Evolutionary conservation across 768 basidiomycete genomes (phyloP), one percentile per base, ranked within the genome.

Genomic region (Psilocybe cubensis): DNA sequence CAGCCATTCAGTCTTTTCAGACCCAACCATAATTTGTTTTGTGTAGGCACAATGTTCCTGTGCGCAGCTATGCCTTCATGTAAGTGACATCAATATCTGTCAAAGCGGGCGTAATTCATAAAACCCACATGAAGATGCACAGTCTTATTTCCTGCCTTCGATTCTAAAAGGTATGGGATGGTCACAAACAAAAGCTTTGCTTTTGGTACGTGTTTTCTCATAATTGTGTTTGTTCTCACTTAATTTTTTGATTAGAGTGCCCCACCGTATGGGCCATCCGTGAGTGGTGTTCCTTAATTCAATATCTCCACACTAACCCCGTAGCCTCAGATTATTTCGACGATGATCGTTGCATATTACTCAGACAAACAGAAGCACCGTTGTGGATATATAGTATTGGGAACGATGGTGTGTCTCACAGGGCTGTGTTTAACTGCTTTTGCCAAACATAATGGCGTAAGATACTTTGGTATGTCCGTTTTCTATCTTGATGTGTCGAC

Each of bases 121-220:
- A 35, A 49, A 31, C 56, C 52, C 12, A 52, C 23, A 18, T 35
- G 27, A 53, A 78, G 76, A 74, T 62, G 74, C 76, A 7, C 72
- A 76, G 58, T 74, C 76, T 20, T 80, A 78, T 66, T 83, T 81
- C 64, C 71, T 79, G 50, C 74, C 79, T 3, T 74, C 79, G 41
- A 81, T 83, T 55, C 67, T 83, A 29, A 72, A 67, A 43, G 75
- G 74, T 27, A 75, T 83, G 74, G 80, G 81, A 5, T 82, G 75
- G 75, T 62, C 67, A 12, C 24, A 57, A 43, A 68, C 64, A 0
- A 50, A n/a, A 3, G 52, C 66, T 5, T 64, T 81, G n/a, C 75
- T 83, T 58, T 70, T 79, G 20, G 79, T 79, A 58, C 54, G 75
- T 72, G 60, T 42, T 35, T 23, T 2, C 35, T 17, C 33, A 46